Evolutionary conservation across 352 stramenopile genomes (phyloP), one percentile per base, ranked within the genome.

Genomic region (Globisporangium takayamanum): DNA sequence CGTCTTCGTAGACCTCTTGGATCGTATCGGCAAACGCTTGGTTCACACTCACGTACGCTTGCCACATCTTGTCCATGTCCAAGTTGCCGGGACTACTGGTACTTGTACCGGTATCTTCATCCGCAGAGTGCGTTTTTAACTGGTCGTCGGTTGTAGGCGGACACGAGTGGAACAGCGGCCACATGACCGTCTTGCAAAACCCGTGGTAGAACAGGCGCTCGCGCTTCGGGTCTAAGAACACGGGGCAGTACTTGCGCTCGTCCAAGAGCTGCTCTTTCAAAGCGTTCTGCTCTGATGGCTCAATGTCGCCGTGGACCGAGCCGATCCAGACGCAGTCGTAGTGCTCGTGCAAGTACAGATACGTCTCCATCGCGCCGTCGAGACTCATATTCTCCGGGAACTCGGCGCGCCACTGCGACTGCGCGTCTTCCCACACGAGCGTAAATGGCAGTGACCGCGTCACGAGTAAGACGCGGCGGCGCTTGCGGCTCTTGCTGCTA

Each of bases 141-240:
- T 91, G 78, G 61, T 92, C 83, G 48, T 92, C 83, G 0, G 80
- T 89, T 8, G 83, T 91, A 3, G 83, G 83, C 37, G 83, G 80
- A 55, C 73, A 87, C 47, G 83, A 97, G 69, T 97, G 89, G 62
- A 96, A 96, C 3, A 97, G 63, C 39, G 89, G 89, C 89, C 89
- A 97, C 63, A 97, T 75, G 46, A 96, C 80, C 0, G 87, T 92
- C 67, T 96, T 95, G 74, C 87, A 96, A 57, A 93, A 97, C 16
- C 88, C 89, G 42, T 96, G 72, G 70, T 97, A 96, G 59, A 94
- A 97, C 52, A 95, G 67, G 30, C 79, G 73, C 60, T 95, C 85
- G 26, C 86, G 70, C 60, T 94, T 92, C 16, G 87, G 71, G 56
- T 94, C 82, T 8, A 97, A 57, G 66, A 96, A 95, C n/a, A 97